Conservation (phyloP, 495 filamentous ascomycete species). For the Sporormia fimetaria region DNA sequence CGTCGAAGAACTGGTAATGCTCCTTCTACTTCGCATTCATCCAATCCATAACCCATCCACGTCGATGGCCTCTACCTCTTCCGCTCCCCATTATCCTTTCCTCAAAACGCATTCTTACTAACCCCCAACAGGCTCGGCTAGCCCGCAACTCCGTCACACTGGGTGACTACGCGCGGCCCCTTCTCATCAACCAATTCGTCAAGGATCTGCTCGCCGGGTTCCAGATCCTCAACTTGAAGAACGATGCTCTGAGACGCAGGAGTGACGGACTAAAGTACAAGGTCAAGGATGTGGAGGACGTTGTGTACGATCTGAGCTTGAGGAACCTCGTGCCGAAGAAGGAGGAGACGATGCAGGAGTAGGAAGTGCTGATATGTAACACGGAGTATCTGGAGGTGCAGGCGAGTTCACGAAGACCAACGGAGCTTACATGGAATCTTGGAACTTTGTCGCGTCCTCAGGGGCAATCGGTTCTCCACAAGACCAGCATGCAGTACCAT, state of each 20-base stretch:
- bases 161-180: conserved; percentile 71
- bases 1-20: conserved; percentile 72
- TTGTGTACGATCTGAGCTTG: conserved; percentile 87
- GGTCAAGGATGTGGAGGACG: conserved; percentile 93
- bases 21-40: not conserved
- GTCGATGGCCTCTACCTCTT: no score
- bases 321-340: conserved; percentile 62
- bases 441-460: no score
- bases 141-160: conserved; percentile 95
- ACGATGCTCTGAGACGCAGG: conserved; percentile 75
- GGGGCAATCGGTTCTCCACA: no score
- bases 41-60: no score
- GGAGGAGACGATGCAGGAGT: conserved; percentile 6
- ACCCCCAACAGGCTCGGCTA: conserved; percentile 50
- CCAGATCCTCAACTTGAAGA: conserved; percentile 94
- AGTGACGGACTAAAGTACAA: conserved; percentile 93
- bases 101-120: not conserved
- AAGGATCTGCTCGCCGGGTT: conserved; percentile 93
- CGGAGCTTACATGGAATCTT: no score
- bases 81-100: not conserved
- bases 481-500: no score
- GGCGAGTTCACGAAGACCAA: no score
- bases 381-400: no score
- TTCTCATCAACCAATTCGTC: conserved; percentile 80
- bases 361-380: no score